Conservation (phyloP, 2,329 filamentous ascomycete genomes). For the Neofusicoccum cordaticola region DNA sequence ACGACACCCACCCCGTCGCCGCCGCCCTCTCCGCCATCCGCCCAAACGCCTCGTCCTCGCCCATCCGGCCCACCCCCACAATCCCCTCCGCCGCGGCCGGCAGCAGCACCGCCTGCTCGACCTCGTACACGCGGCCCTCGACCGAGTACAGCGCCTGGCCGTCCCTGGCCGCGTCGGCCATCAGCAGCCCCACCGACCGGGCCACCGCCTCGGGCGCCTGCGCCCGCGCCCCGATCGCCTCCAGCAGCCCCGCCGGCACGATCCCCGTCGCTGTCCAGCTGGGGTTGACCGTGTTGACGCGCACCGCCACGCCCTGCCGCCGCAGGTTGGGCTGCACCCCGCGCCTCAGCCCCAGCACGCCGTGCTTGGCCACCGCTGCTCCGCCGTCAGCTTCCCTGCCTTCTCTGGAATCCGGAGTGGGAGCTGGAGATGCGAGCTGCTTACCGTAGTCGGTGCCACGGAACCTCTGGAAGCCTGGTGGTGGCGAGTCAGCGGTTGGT, state of each 20-base stretch:
- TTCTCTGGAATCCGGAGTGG: neutral
- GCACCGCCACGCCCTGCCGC: slow-evolving; percentile 45
- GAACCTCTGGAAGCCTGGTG: neutral
- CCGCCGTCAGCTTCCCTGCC: neutral
- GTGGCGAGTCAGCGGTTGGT: no score
- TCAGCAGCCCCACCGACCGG: slow-evolving; percentile 47
- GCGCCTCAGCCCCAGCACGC: neutral
- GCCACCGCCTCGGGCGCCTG: slow-evolving; percentile 52
- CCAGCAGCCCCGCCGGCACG: slow-evolving; percentile 40
- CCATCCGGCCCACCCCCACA: no score
- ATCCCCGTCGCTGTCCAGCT: slow-evolving; percentile 55
- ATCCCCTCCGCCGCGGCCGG: neutral
- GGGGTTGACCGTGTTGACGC: slow-evolving; percentile 56
- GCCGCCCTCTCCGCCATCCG: neutral
- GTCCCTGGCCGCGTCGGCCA: slow-evolving; percentile 48
- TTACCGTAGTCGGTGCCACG: neutral
- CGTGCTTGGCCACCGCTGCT: neutral
- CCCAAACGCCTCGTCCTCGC: slow-evolving; percentile 29
- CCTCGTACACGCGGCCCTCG: neutral
- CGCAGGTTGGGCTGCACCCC: neutral
- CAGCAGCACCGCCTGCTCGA: neutral
- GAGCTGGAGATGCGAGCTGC: neutral
- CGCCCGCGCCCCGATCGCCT: slow-evolving; percentile 38
- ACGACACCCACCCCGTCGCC: neutral
- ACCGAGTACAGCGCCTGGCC: slow-evolving; percentile 38